A percentile compares a stretch with the other conserved stretches of the same genome.
Conservation (phyloP, 345 rosid genomes). For the Acer saccharum region DNA sequence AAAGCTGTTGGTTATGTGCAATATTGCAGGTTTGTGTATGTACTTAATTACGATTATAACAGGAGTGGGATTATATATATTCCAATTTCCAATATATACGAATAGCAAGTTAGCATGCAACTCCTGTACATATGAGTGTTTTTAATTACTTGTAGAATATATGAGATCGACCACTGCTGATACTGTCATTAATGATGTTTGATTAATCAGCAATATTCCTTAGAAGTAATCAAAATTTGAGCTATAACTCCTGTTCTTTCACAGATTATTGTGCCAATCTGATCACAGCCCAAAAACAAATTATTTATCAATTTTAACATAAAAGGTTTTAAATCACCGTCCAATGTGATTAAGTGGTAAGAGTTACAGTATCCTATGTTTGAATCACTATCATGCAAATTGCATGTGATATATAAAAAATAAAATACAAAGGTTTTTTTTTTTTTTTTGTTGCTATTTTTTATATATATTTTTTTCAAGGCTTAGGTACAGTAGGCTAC, state of each 20-base stretch:
- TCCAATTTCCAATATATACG: neutral
- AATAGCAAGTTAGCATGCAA: neutral
- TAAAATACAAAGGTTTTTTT: no score
- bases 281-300: neutral
- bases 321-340: no score
- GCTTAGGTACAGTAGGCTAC: no score
- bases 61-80: neutral
- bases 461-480: no score
- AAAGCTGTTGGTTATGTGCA: neutral
- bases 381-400: no score
- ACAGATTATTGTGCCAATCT: neutral
- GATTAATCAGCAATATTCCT: no score
- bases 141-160: no score
- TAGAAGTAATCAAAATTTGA: neutral
- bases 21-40: neutral
- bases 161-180: neutral
- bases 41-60: neutral
- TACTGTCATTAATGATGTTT: neutral
- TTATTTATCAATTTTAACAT: no score
- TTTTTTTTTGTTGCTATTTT: no score
- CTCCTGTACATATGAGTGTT: neutral
- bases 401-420: no score
- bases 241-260: neutral
- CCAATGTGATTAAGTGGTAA: no score
- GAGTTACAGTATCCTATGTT: no score